Evolutionary conservation across 192 early-diverging fungal species (phyloP).

Genomic region (Mortierella claussenii): DNA sequence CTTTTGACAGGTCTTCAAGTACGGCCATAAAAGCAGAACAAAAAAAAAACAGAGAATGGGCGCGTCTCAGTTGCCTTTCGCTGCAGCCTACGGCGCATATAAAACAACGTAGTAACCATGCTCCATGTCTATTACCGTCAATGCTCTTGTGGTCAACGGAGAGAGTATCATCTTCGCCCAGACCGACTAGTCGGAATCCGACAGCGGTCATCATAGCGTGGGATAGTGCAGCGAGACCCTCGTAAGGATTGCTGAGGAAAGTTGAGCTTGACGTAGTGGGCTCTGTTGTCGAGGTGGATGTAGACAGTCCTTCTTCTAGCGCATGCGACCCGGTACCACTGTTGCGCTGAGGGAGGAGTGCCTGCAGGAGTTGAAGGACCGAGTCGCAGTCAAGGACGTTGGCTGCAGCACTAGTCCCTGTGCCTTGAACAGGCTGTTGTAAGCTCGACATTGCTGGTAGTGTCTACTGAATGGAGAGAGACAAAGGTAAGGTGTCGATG

Average conservation of each 20-base stretch:
- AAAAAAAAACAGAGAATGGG: no score
- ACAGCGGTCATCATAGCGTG: slow-evolving; percentile 71
- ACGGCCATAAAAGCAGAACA: no score
- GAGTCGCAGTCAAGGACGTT: slow-evolving; percentile 37
- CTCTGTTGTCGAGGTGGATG: neutral
- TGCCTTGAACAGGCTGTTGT: slow-evolving; percentile 13
- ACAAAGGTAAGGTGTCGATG: neutral
- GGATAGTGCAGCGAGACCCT: slow-evolving; percentile 59
- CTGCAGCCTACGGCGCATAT: no score
- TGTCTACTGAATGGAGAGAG: no score
- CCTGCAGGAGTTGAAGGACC: slow-evolving; percentile 20
- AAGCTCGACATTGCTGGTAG: slow-evolving; percentile 19
- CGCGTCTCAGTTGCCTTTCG: no score
- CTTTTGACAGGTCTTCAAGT: slow-evolving; percentile 28
- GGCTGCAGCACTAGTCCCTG: neutral
- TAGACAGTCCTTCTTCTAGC: neutral
- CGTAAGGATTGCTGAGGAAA: slow-evolving; percentile 52
- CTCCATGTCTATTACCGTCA: slow-evolving; percentile 27
- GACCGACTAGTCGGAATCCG: slow-evolving; percentile 69
- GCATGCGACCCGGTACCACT: no score
- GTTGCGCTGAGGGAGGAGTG: slow-evolving; percentile 1
- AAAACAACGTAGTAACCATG: no score
- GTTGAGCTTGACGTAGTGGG: neutral
- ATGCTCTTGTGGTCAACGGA: slow-evolving; percentile 14
- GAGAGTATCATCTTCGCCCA: slow-evolving; percentile 65